phyloP scores from a whole-genome alignment of 768 basidiomycete genomes.

The Galerina sulciceps region DNA sequence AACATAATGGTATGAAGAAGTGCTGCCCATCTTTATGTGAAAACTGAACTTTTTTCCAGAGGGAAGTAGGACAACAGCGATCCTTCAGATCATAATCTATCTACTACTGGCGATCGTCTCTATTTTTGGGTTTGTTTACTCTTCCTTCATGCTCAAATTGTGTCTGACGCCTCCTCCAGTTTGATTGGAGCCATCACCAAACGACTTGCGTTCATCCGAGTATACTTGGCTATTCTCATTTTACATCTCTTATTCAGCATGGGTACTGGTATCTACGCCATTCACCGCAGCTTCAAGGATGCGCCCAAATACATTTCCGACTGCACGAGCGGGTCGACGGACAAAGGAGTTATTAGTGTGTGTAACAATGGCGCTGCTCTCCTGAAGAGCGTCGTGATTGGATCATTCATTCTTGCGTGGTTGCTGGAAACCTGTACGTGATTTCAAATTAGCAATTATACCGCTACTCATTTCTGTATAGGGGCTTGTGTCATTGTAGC shows the following conservation, averaged over 20 bases:
- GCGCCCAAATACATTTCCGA: constrained; percentile 38
- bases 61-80: constrained; percentile 42
- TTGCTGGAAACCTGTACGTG: constrained; percentile 52
- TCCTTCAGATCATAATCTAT: constrained; percentile 47
- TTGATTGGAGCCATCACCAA: constrained; percentile 47
- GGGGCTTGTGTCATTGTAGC: constrained; percentile 53
- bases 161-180: constrained; percentile 24
- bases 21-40: not conserved
- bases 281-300: constrained; percentile 47
- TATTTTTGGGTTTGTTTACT: constrained; percentile 43
- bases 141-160: not conserved
- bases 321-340: constrained; percentile 38
- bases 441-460: not conserved
- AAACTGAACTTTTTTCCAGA: constrained; percentile 20
- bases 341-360: constrained; percentile 30
- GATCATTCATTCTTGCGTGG: constrained; percentile 48
- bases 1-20: constrained; percentile 28
- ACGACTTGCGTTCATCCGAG: constrained; percentile 42
- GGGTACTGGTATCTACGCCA: constrained; percentile 45
- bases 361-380: constrained; percentile 45
- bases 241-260: constrained; percentile 50
- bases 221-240: constrained; percentile 46
- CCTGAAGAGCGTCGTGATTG: constrained; percentile 45
- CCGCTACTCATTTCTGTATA: constrained; percentile 16
- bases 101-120: constrained; percentile 46